Evolutionary conservation across 73 alveolate species (phyloP).

Genomic region (Durusdinium trenchii): DNA sequence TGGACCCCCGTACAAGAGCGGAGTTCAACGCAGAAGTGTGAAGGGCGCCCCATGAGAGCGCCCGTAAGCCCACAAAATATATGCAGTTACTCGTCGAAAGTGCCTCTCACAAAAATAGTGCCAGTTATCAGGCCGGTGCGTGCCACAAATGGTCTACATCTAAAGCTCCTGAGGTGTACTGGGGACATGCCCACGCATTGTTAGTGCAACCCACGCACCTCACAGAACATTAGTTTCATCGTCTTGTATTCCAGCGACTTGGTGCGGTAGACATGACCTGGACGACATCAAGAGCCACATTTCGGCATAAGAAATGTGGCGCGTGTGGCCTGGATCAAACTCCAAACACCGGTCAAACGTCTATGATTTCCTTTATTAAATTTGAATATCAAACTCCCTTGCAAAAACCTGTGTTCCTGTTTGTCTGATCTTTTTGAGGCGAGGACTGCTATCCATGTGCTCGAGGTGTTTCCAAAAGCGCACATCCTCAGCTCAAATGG

Average conservation of each 20-base stretch:
- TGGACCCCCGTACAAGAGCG: no score
- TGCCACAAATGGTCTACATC: no score
- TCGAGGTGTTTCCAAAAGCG: conserved; percentile 87
- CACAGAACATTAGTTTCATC: conserved; percentile 92
- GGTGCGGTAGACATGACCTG: conserved; percentile 79
- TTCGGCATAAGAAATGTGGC: neutral
- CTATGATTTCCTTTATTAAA: neutral
- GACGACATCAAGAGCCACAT: neutral
- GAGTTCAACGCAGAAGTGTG: no score
- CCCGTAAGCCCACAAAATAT: no score
- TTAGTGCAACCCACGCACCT: conserved; percentile 47
- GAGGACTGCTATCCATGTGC: conserved; percentile 79
- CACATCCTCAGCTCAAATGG: conserved; percentile 42
- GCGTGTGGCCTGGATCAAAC: neutral
- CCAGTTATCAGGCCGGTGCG: no score
- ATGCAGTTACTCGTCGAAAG: no score
- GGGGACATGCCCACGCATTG: no score
- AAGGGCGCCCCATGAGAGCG: no score
- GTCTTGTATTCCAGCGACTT: conserved; percentile 88
- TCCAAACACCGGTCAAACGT: neutral
- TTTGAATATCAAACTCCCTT: neutral
- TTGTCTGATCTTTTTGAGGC: neutral
- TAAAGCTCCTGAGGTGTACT: no score
- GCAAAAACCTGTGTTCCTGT: neutral
- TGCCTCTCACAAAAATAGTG: no score